phyloP scores from a whole-genome alignment of 768 basidiomycete genomes.

The Kwoniella pini region DNA sequence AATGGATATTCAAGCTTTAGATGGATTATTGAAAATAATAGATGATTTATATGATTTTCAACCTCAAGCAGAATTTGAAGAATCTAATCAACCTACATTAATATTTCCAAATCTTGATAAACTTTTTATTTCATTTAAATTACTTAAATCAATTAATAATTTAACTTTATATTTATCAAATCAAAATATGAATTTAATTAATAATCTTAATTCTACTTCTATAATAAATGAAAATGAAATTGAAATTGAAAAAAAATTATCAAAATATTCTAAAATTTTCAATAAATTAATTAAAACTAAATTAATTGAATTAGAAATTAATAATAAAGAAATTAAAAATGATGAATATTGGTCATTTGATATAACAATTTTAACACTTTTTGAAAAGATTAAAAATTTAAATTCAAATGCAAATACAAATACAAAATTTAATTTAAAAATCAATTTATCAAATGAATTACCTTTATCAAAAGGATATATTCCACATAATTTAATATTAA shows the following conservation, averaged over 20 bases:
- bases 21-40: neutral
- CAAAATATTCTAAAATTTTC: too few species aligned
- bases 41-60: neutral
- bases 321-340: too few species aligned
- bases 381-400: neutral
- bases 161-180: neutral
- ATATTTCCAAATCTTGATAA: slow-evolving; percentile 2
- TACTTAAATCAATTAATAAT: neutral
- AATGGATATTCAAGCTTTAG: neutral
- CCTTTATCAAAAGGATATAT: slow-evolving; percentile 9
- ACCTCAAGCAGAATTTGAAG: neutral
- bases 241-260: too few species aligned
- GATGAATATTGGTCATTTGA: too few species aligned
- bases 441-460: neutral
- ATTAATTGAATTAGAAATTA: too few species aligned
- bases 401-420: too few species aligned
- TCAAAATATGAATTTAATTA: neutral
- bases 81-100: neutral
- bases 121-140: neutral
- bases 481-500: slow-evolving; percentile 1
- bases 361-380: too few species aligned
- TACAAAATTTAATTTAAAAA: neutral
- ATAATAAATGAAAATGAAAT: neutral
- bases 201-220: too few species aligned
- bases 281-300: too few species aligned